These are phyloP conservation scores for Corymbia calophylla DNA, from an alignment of 441 rosid genomes.

Conservation along the genomic window DNA sequence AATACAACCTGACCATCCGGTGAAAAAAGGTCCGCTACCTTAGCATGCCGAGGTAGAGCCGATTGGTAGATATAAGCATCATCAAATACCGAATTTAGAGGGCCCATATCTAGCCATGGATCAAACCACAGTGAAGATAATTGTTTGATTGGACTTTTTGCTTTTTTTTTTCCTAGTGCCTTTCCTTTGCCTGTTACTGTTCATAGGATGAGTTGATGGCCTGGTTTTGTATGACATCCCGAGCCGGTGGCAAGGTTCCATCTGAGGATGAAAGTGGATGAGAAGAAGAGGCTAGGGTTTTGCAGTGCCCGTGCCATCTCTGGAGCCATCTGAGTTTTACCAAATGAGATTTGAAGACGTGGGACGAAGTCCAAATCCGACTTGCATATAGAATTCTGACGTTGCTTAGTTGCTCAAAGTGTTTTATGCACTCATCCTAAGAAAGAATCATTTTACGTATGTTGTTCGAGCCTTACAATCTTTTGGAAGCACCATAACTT, in stretches of 20 bases:
- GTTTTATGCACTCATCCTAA: not conserved
- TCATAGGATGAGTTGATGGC: slow-evolving; percentile 71
- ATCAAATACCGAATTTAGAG: too few relatives aligned
- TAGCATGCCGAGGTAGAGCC: too few relatives aligned
- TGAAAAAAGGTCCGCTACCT: too few relatives aligned
- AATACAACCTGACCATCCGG: too few relatives aligned
- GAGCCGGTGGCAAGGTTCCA: slow-evolving; percentile 32
- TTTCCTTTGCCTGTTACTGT: not conserved
- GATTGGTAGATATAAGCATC: too few relatives aligned
- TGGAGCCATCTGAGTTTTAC: not conserved
- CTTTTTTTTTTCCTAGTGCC: not conserved
- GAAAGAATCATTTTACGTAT: not conserved
- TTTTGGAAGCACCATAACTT: not conserved
- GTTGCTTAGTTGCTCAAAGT: not conserved
- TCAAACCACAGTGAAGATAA: too few relatives aligned
- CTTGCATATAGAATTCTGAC: not conserved
- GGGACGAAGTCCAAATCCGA: not conserved
- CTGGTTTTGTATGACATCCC: slow-evolving; percentile 50
- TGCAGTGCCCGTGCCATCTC: not conserved
- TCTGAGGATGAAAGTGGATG: slow-evolving; percentile 36
- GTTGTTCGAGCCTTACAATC: not conserved
- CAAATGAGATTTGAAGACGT: not conserved
- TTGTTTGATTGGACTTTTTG: not conserved
- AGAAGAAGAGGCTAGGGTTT: slow-evolving; percentile 56
- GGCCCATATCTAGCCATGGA: too few relatives aligned